Evolutionary conservation across 2,329 filamentous ascomycete species (phyloP), one percentile per base, ranked within the genome.

Genomic region (Talaromyces sp.): DNA sequence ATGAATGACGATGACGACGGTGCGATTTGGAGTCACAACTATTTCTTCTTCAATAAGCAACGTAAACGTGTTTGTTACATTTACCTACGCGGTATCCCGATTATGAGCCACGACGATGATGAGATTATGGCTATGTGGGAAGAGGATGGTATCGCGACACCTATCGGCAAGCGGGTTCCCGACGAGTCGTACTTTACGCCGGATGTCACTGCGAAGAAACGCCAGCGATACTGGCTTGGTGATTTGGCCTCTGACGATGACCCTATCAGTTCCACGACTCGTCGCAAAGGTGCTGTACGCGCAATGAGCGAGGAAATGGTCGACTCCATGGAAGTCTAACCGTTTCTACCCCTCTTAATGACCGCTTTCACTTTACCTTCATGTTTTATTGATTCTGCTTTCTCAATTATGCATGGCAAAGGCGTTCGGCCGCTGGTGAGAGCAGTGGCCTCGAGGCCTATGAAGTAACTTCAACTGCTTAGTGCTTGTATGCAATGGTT

Each of bases 11-110:
- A 96, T 67, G 94, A 97, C 68, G 93, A 97, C 74, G 91, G 92
- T 68, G 90, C 93, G 10, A 93, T 99, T 68, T 99, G 94, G 94
- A 93, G 91, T 59, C 85, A 93, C 68, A 93, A 98, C 77, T 97
- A 96, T 79, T 97, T 99, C 82, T 96, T 98, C 78, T 98, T 97
- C 85, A 97, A 96, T 83, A 94, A 94, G 73, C 84, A 89, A 29
- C 86, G 90, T 74, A 98, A 98, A 82, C 88, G 95, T 49, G 94
- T 99, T 19, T 93, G 92, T 67, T 99, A 99, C 76, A 82, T 99
- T 54, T 96, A 97, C 74, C 86, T 97, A 54, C 90, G 94, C 67
- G 93, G 92, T n/a, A 87, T 97, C 54, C 82, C 80, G n/a, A 80
- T 81, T 7, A 74, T 94, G 87, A 66, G 89, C 90, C 70, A 88